Percentiles rank a stretch among this genome's conserved stretches.
phyloP scores from a whole-genome alignment of 2,329 filamentous ascomycete species.

The Penicillium expansum region DNA sequence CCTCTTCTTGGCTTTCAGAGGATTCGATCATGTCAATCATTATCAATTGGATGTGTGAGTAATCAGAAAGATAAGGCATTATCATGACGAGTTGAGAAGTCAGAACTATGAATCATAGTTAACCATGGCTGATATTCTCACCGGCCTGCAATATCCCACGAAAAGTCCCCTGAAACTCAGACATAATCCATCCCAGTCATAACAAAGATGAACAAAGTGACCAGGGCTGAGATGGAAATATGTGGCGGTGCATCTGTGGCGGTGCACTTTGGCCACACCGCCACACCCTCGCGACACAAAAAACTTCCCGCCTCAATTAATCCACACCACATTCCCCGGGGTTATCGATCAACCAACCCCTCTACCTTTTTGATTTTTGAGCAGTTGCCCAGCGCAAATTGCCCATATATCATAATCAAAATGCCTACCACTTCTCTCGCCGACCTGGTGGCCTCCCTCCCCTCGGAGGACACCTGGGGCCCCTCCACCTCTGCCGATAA shows the following conservation, averaged over 20 bases:
- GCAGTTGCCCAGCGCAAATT: constrained; percentile 12
- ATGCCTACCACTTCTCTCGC: constrained; percentile 58
- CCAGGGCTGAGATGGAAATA: background rate
- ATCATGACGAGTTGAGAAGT: background rate
- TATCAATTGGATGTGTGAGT: background rate
- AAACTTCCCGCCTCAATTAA: constrained; percentile 27
- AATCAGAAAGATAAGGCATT: background rate
- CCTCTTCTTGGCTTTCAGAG: background rate
- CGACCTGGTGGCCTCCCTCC: constrained; percentile 68
- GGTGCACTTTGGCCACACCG: constrained; percentile 12
- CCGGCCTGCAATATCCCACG: background rate
- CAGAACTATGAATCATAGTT: background rate
- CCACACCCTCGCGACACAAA: constrained; percentile 30
- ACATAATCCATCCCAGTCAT: background rate
- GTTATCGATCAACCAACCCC: constrained; percentile 14
- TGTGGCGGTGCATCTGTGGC: constrained; percentile 16
- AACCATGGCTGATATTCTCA: background rate
- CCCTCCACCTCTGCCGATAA: constrained; percentile 78
- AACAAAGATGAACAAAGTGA: background rate
- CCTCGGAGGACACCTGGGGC: constrained; percentile 80
- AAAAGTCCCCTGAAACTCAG: background rate
- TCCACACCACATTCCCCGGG: constrained; percentile 23
- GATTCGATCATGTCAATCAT: background rate
- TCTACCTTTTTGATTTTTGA: constrained; percentile 16
- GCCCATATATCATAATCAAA: constrained; percentile 17